Percentiles rank a stretch among this genome's conserved stretches.
Conservation (phyloP, 176 grass and related monocot genomes). For the Cocos nucifera region DNA sequence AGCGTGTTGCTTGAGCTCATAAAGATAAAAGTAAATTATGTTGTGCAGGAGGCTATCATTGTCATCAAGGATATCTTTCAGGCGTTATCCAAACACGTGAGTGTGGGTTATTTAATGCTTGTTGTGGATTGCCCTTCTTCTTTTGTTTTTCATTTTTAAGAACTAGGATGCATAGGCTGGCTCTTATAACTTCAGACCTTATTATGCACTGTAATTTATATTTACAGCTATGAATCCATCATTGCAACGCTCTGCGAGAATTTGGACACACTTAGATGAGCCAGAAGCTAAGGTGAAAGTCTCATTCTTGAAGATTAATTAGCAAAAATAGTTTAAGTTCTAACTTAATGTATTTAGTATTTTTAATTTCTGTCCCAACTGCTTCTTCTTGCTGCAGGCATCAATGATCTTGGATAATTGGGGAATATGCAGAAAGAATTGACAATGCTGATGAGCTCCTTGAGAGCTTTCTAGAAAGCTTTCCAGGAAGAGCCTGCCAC, state of each 20-base stretch:
- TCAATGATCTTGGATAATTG: constrained; percentile 99
- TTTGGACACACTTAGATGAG: constrained; percentile 90
- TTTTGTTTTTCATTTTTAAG: too few species aligned
- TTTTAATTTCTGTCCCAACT: constrained; percentile 7
- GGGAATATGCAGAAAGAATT: constrained; percentile 99
- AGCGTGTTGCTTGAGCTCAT: constrained; percentile 97
- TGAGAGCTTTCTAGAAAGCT: constrained; percentile 95
- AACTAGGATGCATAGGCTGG: too few species aligned
- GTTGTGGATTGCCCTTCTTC: too few species aligned
- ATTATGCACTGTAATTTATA: background rate
- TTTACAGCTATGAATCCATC: constrained; percentile 87
- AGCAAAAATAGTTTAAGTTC: background rate
- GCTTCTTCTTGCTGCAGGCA: constrained; percentile 41
- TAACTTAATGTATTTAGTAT: too few species aligned
- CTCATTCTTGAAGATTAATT: background rate
- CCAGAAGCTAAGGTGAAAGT: constrained; percentile 82
- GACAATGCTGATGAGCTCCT: constrained; percentile 99
- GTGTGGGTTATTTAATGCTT: constrained; percentile 13
- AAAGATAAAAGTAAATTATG: constrained; percentile 99
- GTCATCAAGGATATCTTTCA: constrained; percentile 98
- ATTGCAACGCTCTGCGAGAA: constrained; percentile 96
- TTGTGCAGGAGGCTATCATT: constrained; percentile 98
- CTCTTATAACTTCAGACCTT: too few species aligned
- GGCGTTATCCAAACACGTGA: constrained; percentile 99
- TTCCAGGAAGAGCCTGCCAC: constrained; percentile 80